A percentile compares a stretch with the other conserved stretches of the same genome.
Evolutionary conservation across 305 asterid genomes (phyloP).

Genomic region (Fraxinus latifolia): DNA sequence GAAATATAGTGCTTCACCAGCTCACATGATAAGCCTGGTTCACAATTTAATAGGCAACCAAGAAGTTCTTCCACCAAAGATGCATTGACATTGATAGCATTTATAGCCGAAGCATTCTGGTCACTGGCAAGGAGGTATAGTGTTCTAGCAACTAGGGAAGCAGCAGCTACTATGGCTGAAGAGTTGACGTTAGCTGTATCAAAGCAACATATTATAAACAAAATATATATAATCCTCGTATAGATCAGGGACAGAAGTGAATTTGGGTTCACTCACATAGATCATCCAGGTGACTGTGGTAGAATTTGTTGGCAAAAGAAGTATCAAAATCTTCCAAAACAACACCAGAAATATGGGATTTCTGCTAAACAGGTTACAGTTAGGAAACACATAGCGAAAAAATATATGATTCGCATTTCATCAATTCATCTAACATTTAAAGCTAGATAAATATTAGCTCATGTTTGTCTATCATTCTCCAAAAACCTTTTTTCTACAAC

Average conservation of each 20-base stretch:
- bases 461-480: too few species aligned
- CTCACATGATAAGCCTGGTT: slow-evolving; percentile 78
- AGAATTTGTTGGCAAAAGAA: slow-evolving; percentile 74
- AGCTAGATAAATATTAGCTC: neutral
- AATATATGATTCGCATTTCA: slow-evolving; percentile 3
- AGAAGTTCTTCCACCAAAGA: slow-evolving; percentile 80
- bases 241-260: slow-evolving; percentile 15
- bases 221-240: neutral
- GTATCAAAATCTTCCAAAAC: slow-evolving; percentile 93
- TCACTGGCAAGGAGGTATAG: slow-evolving; percentile 77
- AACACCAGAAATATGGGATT: slow-evolving; percentile 69
- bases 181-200: slow-evolving; percentile 77
- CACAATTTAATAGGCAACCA: slow-evolving; percentile 72
- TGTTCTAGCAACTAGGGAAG: slow-evolving; percentile 88
- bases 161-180: slow-evolving; percentile 77
- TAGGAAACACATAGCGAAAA: slow-evolving; percentile 18
- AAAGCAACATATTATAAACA: slow-evolving; percentile 29
- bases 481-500: too few species aligned
- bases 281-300: slow-evolving; percentile 95
- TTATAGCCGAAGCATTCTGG: slow-evolving; percentile 39
- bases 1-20: slow-evolving; percentile 73
- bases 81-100: slow-evolving; percentile 53
- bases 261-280: slow-evolving; percentile 56
- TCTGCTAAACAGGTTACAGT: slow-evolving; percentile 48
- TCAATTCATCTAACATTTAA: neutral